Evolutionary conservation across 2,329 filamentous ascomycete species (phyloP).

Genomic region (Ampelomyces quisqualis): DNA sequence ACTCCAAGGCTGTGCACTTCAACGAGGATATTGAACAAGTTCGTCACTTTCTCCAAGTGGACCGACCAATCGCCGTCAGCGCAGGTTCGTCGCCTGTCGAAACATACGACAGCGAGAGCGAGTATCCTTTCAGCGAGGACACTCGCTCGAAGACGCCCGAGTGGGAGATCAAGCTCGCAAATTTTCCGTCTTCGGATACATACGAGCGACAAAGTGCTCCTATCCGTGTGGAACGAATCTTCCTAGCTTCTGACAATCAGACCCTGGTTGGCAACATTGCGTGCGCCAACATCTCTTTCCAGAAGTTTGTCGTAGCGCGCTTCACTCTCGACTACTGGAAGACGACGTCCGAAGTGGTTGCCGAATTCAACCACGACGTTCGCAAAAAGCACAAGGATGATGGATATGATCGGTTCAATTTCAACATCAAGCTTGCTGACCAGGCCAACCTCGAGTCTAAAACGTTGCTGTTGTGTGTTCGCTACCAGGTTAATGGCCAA

Average conservation of each 20-base stretch:
- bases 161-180: constrained; percentile 83
- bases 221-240: constrained; percentile 82
- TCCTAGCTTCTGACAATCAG: constrained; percentile 85
- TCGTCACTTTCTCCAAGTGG: constrained; percentile 90
- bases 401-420: constrained; percentile 85
- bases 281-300: constrained; percentile 85
- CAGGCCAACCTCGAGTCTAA: constrained; percentile 88
- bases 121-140: constrained; percentile 77
- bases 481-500: constrained; percentile 78
- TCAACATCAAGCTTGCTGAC: constrained; percentile 90
- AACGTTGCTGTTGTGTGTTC: constrained; percentile 87
- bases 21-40: constrained; percentile 96
- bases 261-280: constrained; percentile 78
- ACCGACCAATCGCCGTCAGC: constrained; percentile 93
- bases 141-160: constrained; percentile 57
- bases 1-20: constrained; percentile 97
- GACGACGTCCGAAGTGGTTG: constrained; percentile 89
- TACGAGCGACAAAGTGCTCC: constrained; percentile 64
- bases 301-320: constrained; percentile 84
- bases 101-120: constrained; percentile 78
- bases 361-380: constrained; percentile 83
- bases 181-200: constrained; percentile 70
- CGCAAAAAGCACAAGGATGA: constrained; percentile 64
- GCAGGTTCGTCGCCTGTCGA: constrained; percentile 90
- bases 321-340: constrained; percentile 99